A percentile compares a stretch with the other conserved stretches of the same genome.
These are phyloP conservation scores for Venturia oleaginea DNA, from an alignment of 2,329 filamentous ascomycete species.

Conservation along the genomic window DNA sequence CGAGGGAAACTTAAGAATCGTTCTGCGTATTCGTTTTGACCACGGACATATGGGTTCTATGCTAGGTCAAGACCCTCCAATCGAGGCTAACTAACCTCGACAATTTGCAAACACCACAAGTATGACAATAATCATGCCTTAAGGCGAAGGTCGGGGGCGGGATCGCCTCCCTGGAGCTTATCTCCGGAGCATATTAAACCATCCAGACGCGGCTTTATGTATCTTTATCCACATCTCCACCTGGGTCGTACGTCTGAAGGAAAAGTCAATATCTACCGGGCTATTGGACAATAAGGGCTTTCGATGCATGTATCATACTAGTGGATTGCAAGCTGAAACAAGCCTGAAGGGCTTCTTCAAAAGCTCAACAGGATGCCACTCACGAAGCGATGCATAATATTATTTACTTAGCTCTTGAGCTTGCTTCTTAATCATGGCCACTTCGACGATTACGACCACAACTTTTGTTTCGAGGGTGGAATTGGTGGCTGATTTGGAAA, in stretches of 20 bases:
- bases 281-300: neutral
- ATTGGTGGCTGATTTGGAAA: constrained; percentile 3
- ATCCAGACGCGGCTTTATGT: neutral
- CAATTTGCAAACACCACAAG: neutral
- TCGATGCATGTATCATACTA: neutral
- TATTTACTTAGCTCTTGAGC: neutral
- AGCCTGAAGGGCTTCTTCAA: constrained; percentile 5
- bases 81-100: too few relatives aligned
- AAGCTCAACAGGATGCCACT: neutral
- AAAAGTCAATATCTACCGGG: neutral
- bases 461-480: neutral
- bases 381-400: neutral
- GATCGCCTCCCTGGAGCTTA: neutral
- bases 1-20: too few relatives aligned
- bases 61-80: too few relatives aligned
- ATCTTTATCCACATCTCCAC: neutral
- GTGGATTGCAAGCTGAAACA: neutral
- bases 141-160: neutral
- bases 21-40: too few relatives aligned
- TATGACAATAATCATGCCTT: neutral
- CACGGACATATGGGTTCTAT: too few relatives aligned
- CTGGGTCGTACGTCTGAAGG: neutral
- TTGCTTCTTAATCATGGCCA: neutral
- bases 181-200: neutral
- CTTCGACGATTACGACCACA: neutral